Evolutionary conservation across 2,329 filamentous ascomycete species (phyloP).

Genomic region (Byssochlamys sp.): DNA sequence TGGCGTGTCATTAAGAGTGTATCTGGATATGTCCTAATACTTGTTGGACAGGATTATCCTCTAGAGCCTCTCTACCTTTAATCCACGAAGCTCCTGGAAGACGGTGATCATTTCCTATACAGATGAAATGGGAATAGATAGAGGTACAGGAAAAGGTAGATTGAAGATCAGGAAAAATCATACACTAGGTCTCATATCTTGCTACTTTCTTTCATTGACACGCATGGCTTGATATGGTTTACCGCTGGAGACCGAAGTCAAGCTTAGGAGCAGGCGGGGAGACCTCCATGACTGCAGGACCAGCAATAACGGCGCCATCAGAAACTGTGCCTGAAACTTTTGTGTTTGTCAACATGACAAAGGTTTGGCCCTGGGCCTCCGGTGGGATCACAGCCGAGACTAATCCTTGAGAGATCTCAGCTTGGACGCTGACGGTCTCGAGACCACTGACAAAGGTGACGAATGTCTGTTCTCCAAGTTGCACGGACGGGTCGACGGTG

Average conservation of each 20-base stretch:
- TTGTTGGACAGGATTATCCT: neutral
- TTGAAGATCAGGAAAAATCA: neutral
- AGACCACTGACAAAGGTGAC: slow-evolving; percentile 17
- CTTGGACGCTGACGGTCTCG: slow-evolving; percentile 12
- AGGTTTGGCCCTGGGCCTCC: slow-evolving; percentile 16
- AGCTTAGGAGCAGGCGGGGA: slow-evolving; percentile 9
- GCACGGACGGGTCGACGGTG: slow-evolving; percentile 3
- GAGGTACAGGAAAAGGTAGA: neutral
- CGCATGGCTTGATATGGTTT: neutral
- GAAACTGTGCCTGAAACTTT: slow-evolving; percentile 12
- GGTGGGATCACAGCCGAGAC: slow-evolving; percentile 6
- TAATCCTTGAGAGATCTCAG: slow-evolving; percentile 11
- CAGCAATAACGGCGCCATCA: slow-evolving; percentile 21
- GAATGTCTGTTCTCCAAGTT: slow-evolving; percentile 8
- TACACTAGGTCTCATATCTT: neutral
- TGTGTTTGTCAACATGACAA: slow-evolving; percentile 18
- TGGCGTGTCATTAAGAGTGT: neutral
- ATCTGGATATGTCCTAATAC: neutral
- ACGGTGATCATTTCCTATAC: neutral
- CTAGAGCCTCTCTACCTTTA: neutral
- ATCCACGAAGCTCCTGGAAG: neutral
- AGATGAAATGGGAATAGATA: neutral
- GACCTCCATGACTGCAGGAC: slow-evolving; percentile 25
- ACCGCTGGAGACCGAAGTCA: neutral
- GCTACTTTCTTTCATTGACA: neutral